Conservation (phyloP, 2,329 filamentous ascomycete genomes). For the Hypomyces perniciosus region DNA sequence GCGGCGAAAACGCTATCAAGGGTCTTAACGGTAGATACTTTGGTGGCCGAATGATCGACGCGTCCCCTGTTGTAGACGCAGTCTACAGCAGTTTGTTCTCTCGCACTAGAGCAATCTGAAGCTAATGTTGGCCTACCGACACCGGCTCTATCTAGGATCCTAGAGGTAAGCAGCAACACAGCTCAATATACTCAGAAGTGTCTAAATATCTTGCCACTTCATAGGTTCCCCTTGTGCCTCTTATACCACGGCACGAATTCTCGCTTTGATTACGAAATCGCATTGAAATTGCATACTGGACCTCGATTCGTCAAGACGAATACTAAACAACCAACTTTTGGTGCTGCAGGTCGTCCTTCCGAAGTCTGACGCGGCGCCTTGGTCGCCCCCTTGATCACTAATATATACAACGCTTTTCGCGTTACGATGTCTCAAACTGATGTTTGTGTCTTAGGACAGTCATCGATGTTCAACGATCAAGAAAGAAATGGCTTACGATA, state of each 20-base stretch:
- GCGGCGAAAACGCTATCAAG: constrained; percentile 95
- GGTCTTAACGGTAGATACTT: constrained; percentile 96
- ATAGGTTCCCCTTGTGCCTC: constrained; percentile 4
- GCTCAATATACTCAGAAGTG: background rate
- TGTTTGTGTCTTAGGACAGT: constrained; percentile 12
- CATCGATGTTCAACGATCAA: background rate
- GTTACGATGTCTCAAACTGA: constrained; percentile 12
- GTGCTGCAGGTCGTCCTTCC: constrained; percentile 9
- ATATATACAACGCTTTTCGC: constrained; percentile 8
- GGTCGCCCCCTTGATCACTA: constrained; percentile 5
- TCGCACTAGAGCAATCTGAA: constrained; percentile 73
- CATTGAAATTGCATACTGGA: constrained; percentile 4
- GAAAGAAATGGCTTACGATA: background rate
- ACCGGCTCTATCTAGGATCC: constrained; percentile 42
- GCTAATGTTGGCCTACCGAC: constrained; percentile 48
- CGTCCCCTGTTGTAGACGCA: constrained; percentile 92
- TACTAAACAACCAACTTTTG: constrained; percentile 13
- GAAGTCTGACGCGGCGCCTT: constrained; percentile 9
- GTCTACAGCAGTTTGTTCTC: constrained; percentile 97
- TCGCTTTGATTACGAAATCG: constrained; percentile 2
- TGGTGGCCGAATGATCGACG: constrained; percentile 86
- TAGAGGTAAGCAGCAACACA: constrained; percentile 28
- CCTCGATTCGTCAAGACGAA: constrained; percentile 2
- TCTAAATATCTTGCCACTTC: background rate
- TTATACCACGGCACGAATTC: constrained; percentile 2